Base-by-base conservation (phyloP, 75 land plant species). In the Cryptomeria japonica region DNA sequence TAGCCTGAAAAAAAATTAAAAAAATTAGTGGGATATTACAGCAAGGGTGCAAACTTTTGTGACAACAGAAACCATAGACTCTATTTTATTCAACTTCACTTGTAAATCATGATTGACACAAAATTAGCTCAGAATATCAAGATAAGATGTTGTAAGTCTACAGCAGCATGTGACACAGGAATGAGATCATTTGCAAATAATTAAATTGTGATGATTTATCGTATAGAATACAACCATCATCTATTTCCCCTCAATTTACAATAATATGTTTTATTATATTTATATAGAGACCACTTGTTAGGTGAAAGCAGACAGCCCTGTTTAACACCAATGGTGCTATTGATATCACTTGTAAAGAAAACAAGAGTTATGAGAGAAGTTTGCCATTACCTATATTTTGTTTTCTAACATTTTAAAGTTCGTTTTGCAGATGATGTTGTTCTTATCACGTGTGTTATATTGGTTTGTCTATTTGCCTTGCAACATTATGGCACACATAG, bases 401-500 rank as follows among this genome's bases (percentile, higher is more conserved):
- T 39, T 41, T 79, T 46, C 49, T 82, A 46, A 87, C 53, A 85
- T n/a, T 87, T 14, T 89, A 12, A 72, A 37, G 18, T 84, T n/a
- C 80, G 13, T 87, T 84, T 61, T 91, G 76, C 97, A 97, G 98
- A 94, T 91, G 93, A 91, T 12, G 94, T 96, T 86, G 87, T 94
- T 87, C 89, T 90, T n/a, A 92, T 97, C 8, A 88, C 97, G 64
- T 95, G 97, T 84, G 78, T 93, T 61, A 95, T 97, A 13, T 84
- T 97, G 86, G 88, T 97, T 68, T 89, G 92, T 42, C 91, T 97
- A 14, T 97, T 97, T 86, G 93, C 95, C 11, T 91, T 97, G 19
- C 99, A 97, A 88, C 96, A 94, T 85, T 90, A 93, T 85, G 97
- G 99, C 12, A 97, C 99, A 9, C 94, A 96, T 84, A 93, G 93